Percentiles rank a stretch among this genome's conserved stretches.
Conservation (phyloP, 169 alveolate species). For the Babesia divergens region DNA sequence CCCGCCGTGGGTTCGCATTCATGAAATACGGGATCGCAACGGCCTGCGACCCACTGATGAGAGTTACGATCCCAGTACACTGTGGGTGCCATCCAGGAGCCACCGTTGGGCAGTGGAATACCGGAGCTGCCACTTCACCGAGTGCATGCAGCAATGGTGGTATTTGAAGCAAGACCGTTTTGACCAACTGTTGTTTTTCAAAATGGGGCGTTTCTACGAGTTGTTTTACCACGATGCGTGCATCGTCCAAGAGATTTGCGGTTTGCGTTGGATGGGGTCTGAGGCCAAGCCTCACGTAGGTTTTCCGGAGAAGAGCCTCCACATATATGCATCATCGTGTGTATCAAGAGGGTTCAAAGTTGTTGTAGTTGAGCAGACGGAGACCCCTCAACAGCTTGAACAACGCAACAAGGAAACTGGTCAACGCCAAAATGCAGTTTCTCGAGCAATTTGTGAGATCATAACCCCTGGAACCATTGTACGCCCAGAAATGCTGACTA, state of each 20-base stretch:
- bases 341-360: slow-evolving; percentile 93
- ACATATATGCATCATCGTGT: slow-evolving; percentile 87
- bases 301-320: slow-evolving; percentile 97
- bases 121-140: slow-evolving; percentile 87
- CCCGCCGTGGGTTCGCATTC: slow-evolving; percentile 78
- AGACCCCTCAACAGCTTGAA: slow-evolving; percentile 94
- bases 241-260: slow-evolving; percentile 88
- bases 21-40: slow-evolving; percentile 81
- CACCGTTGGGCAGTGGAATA: slow-evolving; percentile 80
- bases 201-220: slow-evolving; percentile 95
- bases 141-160: slow-evolving; percentile 98
- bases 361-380: slow-evolving; percentile 98
- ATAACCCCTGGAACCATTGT: slow-evolving; percentile 91
- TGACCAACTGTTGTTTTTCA: slow-evolving; percentile 95
- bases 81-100: slow-evolving; percentile 88
- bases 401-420: slow-evolving; percentile 80
- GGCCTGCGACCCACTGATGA: slow-evolving; percentile 82
- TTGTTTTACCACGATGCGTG: slow-evolving; percentile 93
- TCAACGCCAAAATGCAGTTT: slow-evolving; percentile 84
- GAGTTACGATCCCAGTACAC: slow-evolving; percentile 89
- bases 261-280: slow-evolving; percentile 97
- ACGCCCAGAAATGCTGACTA: slow-evolving; percentile 77
- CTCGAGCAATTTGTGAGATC: slow-evolving; percentile 90
- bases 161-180: slow-evolving; percentile 89
- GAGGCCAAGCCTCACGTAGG: slow-evolving; percentile 97